Percentiles rank a stretch among this genome's conserved stretches.
These are phyloP conservation scores for Mycena rosella DNA, from an alignment of 768 basidiomycete genomes.

Conservation along the genomic window DNA sequence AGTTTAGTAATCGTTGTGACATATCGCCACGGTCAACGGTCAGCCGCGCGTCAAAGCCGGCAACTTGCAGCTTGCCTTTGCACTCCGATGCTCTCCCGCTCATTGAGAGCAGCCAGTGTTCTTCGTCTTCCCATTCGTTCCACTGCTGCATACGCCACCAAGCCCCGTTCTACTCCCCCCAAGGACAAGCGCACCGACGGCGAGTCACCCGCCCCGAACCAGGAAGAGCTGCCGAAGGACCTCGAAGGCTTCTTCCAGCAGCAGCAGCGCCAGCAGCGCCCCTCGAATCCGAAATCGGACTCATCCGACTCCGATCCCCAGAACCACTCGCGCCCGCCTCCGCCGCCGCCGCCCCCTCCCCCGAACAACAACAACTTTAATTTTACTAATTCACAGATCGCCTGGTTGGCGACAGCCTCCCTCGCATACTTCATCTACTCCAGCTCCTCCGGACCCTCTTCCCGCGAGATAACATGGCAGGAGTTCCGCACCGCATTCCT, in stretches of 20 bases:
- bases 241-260: slow-evolving; percentile 87
- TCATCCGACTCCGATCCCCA: slow-evolving; percentile 41
- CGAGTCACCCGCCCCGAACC: slow-evolving; percentile 44
- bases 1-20: too few relatives aligned
- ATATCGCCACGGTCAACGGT: too few relatives aligned
- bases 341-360: slow-evolving; percentile 68
- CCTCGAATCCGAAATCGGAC: slow-evolving; percentile 53
- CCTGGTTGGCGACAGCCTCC: slow-evolving; percentile 64
- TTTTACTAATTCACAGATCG: slow-evolving; percentile 65
- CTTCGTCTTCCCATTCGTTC: slow-evolving; percentile 52
- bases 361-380: slow-evolving; percentile 65
- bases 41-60: too few relatives aligned
- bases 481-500: slow-evolving; percentile 98
- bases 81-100: slow-evolving; percentile 73
- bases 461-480: slow-evolving; percentile 99
- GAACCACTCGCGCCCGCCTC: slow-evolving; percentile 46
- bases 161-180: slow-evolving; percentile 42
- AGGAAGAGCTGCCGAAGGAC: slow-evolving; percentile 67
- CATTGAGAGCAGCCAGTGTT: slow-evolving; percentile 64
- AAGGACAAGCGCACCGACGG: slow-evolving; percentile 44
- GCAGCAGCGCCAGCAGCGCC: slow-evolving; percentile 68
- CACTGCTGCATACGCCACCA: slow-evolving; percentile 62
- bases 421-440: slow-evolving; percentile 77
- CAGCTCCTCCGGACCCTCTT: slow-evolving; percentile 63
- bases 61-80: slow-evolving; percentile 35